Conservation (phyloP, 1,139 yeast species). For the Saccharomyces uvarum region DNA sequence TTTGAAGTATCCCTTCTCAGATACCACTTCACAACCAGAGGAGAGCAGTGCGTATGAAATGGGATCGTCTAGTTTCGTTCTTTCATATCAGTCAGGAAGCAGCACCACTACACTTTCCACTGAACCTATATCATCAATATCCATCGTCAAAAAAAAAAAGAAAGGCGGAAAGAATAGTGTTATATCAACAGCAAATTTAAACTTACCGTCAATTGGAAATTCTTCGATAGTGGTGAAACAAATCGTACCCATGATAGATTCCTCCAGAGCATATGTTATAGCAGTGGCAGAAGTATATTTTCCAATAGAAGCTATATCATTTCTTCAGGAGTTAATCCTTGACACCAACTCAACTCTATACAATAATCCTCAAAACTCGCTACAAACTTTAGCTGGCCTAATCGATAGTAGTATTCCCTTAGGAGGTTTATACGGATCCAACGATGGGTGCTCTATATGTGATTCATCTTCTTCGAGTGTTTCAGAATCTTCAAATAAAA, state of each 20-base stretch:
- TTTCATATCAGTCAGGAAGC: not conserved
- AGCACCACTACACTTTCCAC: not conserved
- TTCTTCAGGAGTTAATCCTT: slow-evolving; percentile 40
- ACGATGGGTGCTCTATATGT: not conserved
- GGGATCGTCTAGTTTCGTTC: not conserved
- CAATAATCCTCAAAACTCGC: slow-evolving; percentile 42
- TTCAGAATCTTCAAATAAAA: not conserved
- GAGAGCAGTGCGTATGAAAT: too few relatives aligned
- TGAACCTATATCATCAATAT: not conserved
- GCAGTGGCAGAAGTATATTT: slow-evolving; percentile 72
- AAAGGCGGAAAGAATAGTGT: not conserved
- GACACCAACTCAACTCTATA: slow-evolving; percentile 43
- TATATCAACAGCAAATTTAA: not conserved
- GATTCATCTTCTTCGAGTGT: not conserved
- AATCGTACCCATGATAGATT: slow-evolving; percentile 55
- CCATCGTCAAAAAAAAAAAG: not conserved
- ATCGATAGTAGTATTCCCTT: slow-evolving; percentile 59
- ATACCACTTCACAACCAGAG: not conserved
- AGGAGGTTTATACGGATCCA: slow-evolving; percentile 33
- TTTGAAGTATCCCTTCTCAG: slow-evolving; percentile 44
- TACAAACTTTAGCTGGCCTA: slow-evolving; percentile 42
- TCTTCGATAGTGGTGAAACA: slow-evolving; percentile 25
- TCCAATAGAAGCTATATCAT: slow-evolving; percentile 41
- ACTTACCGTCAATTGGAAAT: not conserved
- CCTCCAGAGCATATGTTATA: slow-evolving; percentile 44